Conservation (phyloP, 2,329 filamentous ascomycete species). For the Atkinsonella texensis region DNA sequence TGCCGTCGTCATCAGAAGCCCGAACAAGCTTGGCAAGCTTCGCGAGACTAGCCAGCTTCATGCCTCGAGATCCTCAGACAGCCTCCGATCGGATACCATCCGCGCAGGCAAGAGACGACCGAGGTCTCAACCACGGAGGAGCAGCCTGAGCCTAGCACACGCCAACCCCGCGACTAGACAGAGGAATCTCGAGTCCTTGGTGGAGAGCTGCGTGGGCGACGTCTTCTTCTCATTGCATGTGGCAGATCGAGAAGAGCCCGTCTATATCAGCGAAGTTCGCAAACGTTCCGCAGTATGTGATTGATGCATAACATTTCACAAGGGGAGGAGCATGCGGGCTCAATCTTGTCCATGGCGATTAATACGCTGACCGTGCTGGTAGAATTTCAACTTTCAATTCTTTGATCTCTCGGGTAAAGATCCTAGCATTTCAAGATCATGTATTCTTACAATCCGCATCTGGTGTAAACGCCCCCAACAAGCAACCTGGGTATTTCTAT, state of each 20-base stretch:
- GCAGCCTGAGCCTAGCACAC: constrained; percentile 37
- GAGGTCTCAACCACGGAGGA: constrained; percentile 24
- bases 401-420: constrained; percentile 62
- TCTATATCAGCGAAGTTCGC: constrained; percentile 82
- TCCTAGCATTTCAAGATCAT: constrained; percentile 51
- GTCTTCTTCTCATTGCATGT: constrained; percentile 81
- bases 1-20: constrained; percentile 56
- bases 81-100: constrained; percentile 7
- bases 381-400: constrained; percentile 80
- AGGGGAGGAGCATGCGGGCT: not conserved
- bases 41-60: constrained; percentile 37
- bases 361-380: not conserved
- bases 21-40: constrained; percentile 49
- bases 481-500: constrained; percentile 45
- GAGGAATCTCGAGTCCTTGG: constrained; percentile 61
- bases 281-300: constrained; percentile 54
- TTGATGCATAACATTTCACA: not conserved
- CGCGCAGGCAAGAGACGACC: constrained; percentile 7
- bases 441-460: constrained; percentile 54
- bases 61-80: constrained; percentile 35
- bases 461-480: constrained; percentile 53
- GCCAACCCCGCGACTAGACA: constrained; percentile 45
- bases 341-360: not conserved
- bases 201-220: constrained; percentile 65
- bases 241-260: constrained; percentile 50